A percentile compares a stretch with the other conserved stretches of the same genome.
Evolutionary conservation across 345 rosid species (phyloP).

Genomic region (Abelmoschus esculentus): DNA sequence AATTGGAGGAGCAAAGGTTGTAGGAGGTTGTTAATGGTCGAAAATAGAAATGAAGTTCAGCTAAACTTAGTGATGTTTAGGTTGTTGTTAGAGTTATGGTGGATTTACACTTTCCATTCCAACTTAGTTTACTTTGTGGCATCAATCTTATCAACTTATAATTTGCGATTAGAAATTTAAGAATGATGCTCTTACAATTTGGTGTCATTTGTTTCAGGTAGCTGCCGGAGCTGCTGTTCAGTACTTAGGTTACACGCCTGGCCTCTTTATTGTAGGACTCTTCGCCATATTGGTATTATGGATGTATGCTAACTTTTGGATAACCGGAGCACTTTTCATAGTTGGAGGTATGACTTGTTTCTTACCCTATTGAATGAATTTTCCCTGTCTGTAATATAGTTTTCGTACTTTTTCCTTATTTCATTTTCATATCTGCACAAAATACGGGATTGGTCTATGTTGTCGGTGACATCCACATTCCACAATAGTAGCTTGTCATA

Average conservation of each 20-base stretch:
- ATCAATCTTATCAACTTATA: background rate
- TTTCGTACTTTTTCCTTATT: background rate
- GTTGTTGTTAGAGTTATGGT: background rate
- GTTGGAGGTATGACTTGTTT: slow-evolving; percentile 70
- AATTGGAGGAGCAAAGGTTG: background rate
- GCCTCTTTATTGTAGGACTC: slow-evolving; percentile 87
- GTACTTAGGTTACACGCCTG: slow-evolving; percentile 90
- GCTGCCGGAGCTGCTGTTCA: slow-evolving; percentile 80
- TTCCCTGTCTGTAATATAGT: background rate
- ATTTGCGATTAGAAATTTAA: background rate
- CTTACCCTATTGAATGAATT: background rate
- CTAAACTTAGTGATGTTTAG: background rate
- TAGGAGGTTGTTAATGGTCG: background rate
- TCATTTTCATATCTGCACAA: background rate
- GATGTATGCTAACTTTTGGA: slow-evolving; percentile 99
- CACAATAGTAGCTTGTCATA: background rate
- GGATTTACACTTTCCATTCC: background rate
- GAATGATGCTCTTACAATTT: background rate
- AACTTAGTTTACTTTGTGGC: background rate
- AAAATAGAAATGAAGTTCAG: background rate
- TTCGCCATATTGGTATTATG: slow-evolving; percentile 79
- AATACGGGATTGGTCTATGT: background rate
- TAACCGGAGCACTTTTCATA: slow-evolving; percentile 80
- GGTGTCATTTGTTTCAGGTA: slow-evolving; percentile 45
- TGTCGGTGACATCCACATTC: background rate